Percentiles rank a stretch among this genome's conserved stretches.
These are phyloP conservation scores for Salix dunnii DNA, from an alignment of 345 rosid species.

Conservation along the genomic window DNA sequence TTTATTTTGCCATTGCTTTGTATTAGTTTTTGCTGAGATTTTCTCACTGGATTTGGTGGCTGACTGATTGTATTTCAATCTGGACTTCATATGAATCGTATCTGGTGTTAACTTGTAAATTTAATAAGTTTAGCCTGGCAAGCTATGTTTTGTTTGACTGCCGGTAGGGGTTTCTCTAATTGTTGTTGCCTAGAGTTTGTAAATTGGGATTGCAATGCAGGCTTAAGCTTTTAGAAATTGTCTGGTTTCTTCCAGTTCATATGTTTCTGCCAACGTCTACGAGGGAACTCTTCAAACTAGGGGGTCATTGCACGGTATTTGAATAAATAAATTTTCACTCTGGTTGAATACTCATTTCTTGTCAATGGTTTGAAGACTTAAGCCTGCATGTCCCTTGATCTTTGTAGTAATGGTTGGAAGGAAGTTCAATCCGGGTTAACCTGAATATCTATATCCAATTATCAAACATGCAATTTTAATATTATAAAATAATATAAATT, in stretches of 20 bases:
- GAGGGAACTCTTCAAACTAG: neutral
- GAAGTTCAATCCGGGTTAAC: neutral
- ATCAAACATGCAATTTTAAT: too few relatives aligned
- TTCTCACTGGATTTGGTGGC: conserved; percentile 47
- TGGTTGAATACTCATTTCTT: neutral
- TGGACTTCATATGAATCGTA: conserved; percentile 19
- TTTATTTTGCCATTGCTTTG: conserved; percentile 37
- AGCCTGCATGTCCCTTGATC: neutral
- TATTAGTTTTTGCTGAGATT: conserved; percentile 31
- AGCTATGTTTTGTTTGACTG: neutral
- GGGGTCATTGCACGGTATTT: neutral
- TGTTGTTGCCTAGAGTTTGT: too few relatives aligned
- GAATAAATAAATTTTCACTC: neutral
- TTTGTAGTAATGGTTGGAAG: neutral
- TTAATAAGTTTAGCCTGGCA: conserved; percentile 37
- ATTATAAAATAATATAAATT: too few relatives aligned
- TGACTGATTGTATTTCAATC: conserved; percentile 24
- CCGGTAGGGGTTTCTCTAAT: neutral
- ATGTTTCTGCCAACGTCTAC: neutral
- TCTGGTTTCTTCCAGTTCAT: neutral
- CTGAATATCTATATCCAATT: neutral
- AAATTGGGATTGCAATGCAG: neutral
- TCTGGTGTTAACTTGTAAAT: conserved; percentile 49
- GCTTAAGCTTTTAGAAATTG: neutral
- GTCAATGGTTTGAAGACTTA: neutral